Evolutionary conservation across 441 rosid genomes (phyloP), one percentile per base, ranked within the genome.

Genomic region (Sinapis alba): DNA sequence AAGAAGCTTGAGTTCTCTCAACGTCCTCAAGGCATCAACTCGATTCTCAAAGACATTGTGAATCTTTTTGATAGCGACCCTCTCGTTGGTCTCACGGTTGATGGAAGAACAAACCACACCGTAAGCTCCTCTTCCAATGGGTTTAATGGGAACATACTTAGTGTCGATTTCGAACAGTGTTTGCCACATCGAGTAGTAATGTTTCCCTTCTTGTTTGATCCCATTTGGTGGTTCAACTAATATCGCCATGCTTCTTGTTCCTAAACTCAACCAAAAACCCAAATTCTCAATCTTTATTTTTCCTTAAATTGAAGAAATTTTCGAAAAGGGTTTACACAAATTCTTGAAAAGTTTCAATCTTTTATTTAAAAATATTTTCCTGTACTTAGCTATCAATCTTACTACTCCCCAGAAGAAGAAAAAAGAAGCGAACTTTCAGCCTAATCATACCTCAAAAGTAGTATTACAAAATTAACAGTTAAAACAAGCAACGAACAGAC

Each of bases 61-160:
- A 69, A 89, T 89, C 86, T 86, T 89, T 80, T 89, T 89, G 27
- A 89, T 89, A 0, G 94, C 94, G 7, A 87, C 90, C 78, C 78
- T 86, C 73, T 89, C 91, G 3, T 86, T 86, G 6, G 90, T 87
- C 63, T 89, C 91, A 13, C 82, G 76, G 69, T 89, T 87, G 51
- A 86, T 83, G 0, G 93, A 87, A 53, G 93, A 89, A 65, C 93
- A 89, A 13, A 89, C 93, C 23, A 89, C 80, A 23, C 93, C 93
- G 7, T 89, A 89, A 51, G 93, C 90, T 74, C 91, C 93, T 74
- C 87, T 78, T n/a, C 93, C 93, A 26, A 89, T 86, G 0, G 93
- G 88, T 77, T 87, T 89, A 78, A 89, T 87, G 0, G 91, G 91
- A 36, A 89, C 84, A 30, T 89, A 89, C 83, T 89, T 89, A 0